Evolutionary conservation across 2,329 filamentous ascomycete species (phyloP).

Genomic region (Cercospora sp.): DNA sequence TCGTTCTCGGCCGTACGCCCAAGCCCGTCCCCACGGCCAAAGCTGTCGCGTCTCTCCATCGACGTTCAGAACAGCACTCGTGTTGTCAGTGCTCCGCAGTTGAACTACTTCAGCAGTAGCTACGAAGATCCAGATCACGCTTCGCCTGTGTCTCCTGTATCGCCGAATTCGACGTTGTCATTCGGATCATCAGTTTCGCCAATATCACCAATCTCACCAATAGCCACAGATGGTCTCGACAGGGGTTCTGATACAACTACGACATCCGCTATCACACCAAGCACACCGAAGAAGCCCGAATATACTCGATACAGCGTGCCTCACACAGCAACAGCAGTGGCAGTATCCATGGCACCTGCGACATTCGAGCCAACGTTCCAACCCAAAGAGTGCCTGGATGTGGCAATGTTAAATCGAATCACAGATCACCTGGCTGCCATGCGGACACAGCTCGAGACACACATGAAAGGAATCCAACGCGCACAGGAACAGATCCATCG

Average conservation of each 20-base stretch:
- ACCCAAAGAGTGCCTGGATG: constrained; percentile 14
- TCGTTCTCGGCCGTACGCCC: not conserved
- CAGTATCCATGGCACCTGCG: not conserved
- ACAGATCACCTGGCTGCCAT: constrained; percentile 31
- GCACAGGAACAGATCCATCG: constrained; percentile 24
- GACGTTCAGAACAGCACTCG: constrained; percentile 2
- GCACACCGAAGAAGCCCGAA: not conserved
- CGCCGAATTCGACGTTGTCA: constrained; percentile 10
- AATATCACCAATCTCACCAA: constrained; percentile 15
- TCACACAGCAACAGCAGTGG: not conserved
- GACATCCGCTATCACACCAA: constrained; percentile 20
- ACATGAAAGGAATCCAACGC: constrained; percentile 37
- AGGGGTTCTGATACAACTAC: constrained; percentile 19
- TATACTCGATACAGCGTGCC: not conserved
- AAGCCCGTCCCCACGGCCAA: constrained; percentile 19
- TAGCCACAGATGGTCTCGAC: constrained; percentile 9
- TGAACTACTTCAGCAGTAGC: not conserved
- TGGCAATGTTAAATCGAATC: constrained; percentile 19
- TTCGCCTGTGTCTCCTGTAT: constrained; percentile 22
- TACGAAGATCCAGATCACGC: not conserved
- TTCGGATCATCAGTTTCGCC: constrained; percentile 6
- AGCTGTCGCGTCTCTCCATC: constrained; percentile 10
- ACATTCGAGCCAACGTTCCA: not conserved
- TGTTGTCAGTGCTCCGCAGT: not conserved
- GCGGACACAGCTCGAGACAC: constrained; percentile 38